Conservation (phyloP, 176 grass and related monocot genomes). For the Canna indica region DNA sequence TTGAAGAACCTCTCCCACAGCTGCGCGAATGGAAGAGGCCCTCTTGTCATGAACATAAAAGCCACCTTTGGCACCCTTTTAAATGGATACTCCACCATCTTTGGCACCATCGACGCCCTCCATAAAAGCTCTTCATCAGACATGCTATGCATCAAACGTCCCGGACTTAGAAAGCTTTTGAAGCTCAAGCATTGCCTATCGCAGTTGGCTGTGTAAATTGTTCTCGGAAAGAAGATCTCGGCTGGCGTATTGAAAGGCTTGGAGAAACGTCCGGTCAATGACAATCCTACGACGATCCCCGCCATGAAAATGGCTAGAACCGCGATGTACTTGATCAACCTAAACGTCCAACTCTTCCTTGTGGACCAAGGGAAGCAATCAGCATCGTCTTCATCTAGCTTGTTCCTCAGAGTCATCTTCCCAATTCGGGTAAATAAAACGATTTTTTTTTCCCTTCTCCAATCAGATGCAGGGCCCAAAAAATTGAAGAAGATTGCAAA, state of each 20-base stretch:
- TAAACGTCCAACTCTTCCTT: neutral
- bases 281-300: neutral
- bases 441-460: neutral
- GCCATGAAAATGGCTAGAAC: conserved; percentile 2
- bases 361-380: neutral
- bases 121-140: conserved; percentile 16
- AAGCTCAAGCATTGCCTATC: neutral
- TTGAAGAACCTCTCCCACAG: conserved; percentile 19
- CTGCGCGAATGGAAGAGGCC: neutral
- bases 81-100: conserved; percentile 12
- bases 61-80: conserved; percentile 12
- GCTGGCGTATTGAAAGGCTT: neutral
- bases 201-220: conserved; percentile 11
- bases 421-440: neutral
- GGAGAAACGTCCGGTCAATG: neutral
- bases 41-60: conserved; percentile 13
- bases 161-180: conserved; percentile 1
- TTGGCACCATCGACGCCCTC: conserved; percentile 7
- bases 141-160: conserved; percentile 6
- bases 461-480: neutral
- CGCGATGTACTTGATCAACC: neutral
- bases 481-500: too few species aligned
- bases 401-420: neutral
- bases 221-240: neutral
- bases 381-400: neutral